Base-by-base conservation (phyloP, 768 basidiomycete genomes). In the Lentinula aciculospora region DNA sequence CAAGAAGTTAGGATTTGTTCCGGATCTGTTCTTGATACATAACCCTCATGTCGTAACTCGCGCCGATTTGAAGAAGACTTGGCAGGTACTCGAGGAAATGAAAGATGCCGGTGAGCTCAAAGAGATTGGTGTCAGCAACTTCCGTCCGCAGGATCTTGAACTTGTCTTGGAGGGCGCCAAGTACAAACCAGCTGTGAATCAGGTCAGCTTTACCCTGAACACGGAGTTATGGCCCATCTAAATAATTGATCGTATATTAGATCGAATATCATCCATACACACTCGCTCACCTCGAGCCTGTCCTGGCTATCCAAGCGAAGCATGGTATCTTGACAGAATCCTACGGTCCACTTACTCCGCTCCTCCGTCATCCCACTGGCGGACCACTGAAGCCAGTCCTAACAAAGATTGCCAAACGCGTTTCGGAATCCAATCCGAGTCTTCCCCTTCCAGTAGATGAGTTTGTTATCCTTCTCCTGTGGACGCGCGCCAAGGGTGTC, bases 21-120 rank as follows among this genome's bases (percentile, higher is more conserved):
- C 83, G 0, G 80, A 85, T 61, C 67, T 82, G 36, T 85, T 76
- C 67, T 71, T 86, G 54, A 67, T 87, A 37, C 85, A 86, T 64
- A 68, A 63, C 36, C 66, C 78, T 1, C 69, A 58, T 57, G 64
- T 74, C 45, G 69, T 64, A 0, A 58, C 60, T 5, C 63, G 62
- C 0, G 69, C 70, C 21, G 48, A 69, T 3, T 55, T 64, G 53
- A 58, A 73, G 65, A 61, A 63, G 31, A 62, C 78, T 31, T 85
- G 83, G 83, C 74, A 73, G 53, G 72, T 74, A 15, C 70, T 85
- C 65, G 82, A 84, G 60, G 75, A 76, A 29, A 67, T 78, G 50
- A 77, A 80, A 65, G 64, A 65, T 25, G 73, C 71, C 34, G 72
- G 72, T 13, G 69, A 71, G 53, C 65, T 74, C 21, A 71, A 72